Conservation (phyloP, 2,329 filamentous ascomycete genomes). For the Epichloe gansuensis region DNA sequence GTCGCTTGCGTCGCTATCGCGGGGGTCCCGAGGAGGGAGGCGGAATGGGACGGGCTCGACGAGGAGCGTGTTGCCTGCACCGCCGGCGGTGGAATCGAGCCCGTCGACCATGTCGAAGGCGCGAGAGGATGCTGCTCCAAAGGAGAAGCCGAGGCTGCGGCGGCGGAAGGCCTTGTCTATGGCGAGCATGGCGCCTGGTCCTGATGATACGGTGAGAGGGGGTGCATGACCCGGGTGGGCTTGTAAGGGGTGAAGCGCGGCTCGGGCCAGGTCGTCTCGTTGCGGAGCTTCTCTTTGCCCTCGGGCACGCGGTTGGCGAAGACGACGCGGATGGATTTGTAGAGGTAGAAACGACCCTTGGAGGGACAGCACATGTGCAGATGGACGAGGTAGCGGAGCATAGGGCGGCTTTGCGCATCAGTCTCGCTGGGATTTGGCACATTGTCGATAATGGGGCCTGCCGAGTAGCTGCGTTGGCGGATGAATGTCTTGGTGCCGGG, state of each 20-base stretch:
- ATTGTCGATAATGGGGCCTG: slow-evolving; percentile 70
- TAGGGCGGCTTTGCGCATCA: slow-evolving; percentile 43
- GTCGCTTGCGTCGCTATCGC: slow-evolving; percentile 21
- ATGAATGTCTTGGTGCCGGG: slow-evolving; percentile 92
- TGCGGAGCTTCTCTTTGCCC: slow-evolving; percentile 81
- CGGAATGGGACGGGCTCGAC: slow-evolving; percentile 42
- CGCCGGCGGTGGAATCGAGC: slow-evolving; percentile 8
- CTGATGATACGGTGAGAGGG: slow-evolving; percentile 24
- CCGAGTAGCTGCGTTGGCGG: slow-evolving; percentile 84
- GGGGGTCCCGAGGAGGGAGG: slow-evolving; percentile 22
- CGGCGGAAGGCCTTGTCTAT: slow-evolving; percentile 48
- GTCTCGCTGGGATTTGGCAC: slow-evolving; percentile 20
- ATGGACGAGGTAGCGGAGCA: slow-evolving; percentile 81
- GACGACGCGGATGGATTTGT: slow-evolving; percentile 85
- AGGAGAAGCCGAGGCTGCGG: slow-evolving; percentile 41
- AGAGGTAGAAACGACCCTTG: slow-evolving; percentile 75
- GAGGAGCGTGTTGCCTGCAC: slow-evolving; percentile 21
- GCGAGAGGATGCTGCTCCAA: slow-evolving; percentile 18
- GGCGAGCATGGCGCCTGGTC: slow-evolving; percentile 37
- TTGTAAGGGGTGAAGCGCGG: slow-evolving; percentile 81
- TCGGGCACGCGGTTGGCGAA: slow-evolving; percentile 96
- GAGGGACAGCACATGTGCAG: slow-evolving; percentile 83
- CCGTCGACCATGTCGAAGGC: slow-evolving; percentile 24
- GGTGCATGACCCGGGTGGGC: slow-evolving; percentile 42
- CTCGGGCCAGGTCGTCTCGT: slow-evolving; percentile 81